Evolutionary conservation across 176 grass and related monocot species (phyloP).

Genomic region (Lolium rigidum): DNA sequence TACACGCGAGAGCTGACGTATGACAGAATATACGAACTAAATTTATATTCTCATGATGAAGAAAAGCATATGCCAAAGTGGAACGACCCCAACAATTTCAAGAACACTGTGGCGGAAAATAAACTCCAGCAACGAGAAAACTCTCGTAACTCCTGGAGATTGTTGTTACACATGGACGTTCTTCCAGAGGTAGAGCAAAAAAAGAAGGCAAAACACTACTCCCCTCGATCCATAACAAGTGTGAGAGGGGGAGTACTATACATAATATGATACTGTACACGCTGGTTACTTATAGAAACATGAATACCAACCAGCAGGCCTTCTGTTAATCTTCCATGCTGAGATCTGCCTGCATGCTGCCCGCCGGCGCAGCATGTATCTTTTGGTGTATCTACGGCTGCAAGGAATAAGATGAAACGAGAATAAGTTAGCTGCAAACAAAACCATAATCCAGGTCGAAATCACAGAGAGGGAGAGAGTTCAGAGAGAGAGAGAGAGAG

Average conservation of each 20-base stretch:
- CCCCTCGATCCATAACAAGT: too few species aligned
- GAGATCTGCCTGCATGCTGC: background rate
- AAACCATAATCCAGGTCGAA: background rate
- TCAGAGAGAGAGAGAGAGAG: constrained; percentile 14
- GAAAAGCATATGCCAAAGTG: constrained; percentile 11
- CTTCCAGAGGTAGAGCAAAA: background rate
- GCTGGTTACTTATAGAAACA: background rate
- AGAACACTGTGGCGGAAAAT: background rate
- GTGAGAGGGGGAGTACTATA: too few species aligned
- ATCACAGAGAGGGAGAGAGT: background rate
- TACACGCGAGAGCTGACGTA: background rate
- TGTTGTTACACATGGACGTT: background rate
- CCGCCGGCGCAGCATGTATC: background rate
- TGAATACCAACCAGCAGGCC: background rate
- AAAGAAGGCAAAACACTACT: background rate
- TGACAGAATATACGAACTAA: background rate
- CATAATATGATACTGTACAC: background rate
- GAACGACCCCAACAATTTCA: constrained; percentile 13
- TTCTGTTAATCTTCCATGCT: background rate
- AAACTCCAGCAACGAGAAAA: background rate
- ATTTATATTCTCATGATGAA: background rate
- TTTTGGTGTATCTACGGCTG: background rate
- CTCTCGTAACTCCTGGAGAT: background rate
- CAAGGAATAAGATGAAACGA: background rate
- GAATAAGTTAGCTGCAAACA: background rate